Evolutionary conservation across 139 green algal species (phyloP).

Genomic region (Chlorella sp.): DNA sequence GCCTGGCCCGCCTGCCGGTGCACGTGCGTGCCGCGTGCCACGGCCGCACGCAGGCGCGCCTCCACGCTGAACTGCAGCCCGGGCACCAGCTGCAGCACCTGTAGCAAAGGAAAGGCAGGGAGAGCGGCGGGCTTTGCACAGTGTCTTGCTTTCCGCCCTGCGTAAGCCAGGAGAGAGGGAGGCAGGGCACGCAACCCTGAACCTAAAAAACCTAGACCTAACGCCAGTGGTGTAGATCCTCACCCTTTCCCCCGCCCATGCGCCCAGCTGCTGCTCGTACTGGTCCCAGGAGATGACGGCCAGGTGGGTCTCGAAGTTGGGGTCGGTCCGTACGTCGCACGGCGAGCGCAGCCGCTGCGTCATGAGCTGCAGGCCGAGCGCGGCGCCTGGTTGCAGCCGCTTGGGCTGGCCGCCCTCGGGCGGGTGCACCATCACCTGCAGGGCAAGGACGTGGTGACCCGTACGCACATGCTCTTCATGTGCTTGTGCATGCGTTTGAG

Average conservation of each 20-base stretch:
- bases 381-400: conserved; percentile 17
- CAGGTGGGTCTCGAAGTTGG: conserved; percentile 27
- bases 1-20: conserved; percentile 19
- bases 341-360: conserved; percentile 4
- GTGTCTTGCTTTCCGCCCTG: no score
- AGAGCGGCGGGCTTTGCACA: no score
- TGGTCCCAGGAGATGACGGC: conserved; percentile 12
- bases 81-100: conserved; percentile 8
- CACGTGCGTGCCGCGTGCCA: conserved; percentile 8
- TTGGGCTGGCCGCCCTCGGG: conserved; percentile 4
- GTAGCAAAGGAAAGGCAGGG: no score
- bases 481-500: no score
- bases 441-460: no score
- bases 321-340: conserved; percentile 16
- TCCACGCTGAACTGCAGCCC: conserved; percentile 21
- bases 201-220: no score
- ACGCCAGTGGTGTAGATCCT: no score
- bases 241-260: conserved; percentile 12
- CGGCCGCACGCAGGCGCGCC: background rate
- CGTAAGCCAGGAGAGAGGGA: no score
- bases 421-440: no score
- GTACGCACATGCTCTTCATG: no score
- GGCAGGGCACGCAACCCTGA: no score
- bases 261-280: conserved; percentile 10
- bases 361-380: conserved; percentile 17